These are phyloP conservation scores for Trichothecium roseum DNA, from an alignment of 2,329 filamentous ascomycete genomes.

Conservation along the genomic window DNA sequence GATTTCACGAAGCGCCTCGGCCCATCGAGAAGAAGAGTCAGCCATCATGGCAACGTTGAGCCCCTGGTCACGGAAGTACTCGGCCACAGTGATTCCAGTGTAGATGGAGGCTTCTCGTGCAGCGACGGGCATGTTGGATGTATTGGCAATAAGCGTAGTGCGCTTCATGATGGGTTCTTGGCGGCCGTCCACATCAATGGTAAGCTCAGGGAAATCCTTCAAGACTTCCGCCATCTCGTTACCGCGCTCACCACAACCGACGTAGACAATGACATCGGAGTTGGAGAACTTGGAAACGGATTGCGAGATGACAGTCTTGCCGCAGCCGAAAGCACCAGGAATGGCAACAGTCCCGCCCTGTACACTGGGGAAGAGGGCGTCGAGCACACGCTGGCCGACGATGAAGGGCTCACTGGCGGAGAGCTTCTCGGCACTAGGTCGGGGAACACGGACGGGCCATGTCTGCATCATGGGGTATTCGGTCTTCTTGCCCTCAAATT, in stretches of 20 bases:
- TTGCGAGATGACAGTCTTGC: constrained; percentile 98
- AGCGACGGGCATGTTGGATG: constrained; percentile 98
- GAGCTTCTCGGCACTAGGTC: constrained; percentile 85
- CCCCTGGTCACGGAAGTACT: constrained; percentile 96
- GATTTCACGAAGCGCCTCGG: constrained; percentile 95
- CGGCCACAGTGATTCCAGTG: constrained; percentile 86
- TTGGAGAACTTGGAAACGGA: constrained; percentile 99
- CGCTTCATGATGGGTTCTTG: constrained; percentile 99
- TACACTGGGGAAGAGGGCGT: constrained; percentile 91
- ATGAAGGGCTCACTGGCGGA: constrained; percentile 84
- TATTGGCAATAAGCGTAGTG: constrained; percentile 96
- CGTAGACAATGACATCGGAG: constrained; percentile 97
- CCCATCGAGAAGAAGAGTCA: constrained; percentile 96
- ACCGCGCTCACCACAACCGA: constrained; percentile 84
- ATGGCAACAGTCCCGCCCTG: constrained; percentile 97
- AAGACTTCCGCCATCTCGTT: constrained; percentile 99
- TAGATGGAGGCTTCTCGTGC: constrained; percentile 98
- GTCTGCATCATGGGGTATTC: constrained; percentile 97
- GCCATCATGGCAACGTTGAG: constrained; percentile 99
- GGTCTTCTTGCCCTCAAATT: constrained; percentile 93
- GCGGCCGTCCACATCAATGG: constrained; percentile 86
- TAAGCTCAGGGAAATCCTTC: constrained; percentile 99
- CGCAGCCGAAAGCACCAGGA: constrained; percentile 94
- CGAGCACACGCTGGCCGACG: constrained; percentile 92
- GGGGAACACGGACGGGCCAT: constrained; percentile 94